These are phyloP conservation scores for Coemansia sp. DNA, from an alignment of 192 early-diverging fungal species.

Conservation along the genomic window DNA sequence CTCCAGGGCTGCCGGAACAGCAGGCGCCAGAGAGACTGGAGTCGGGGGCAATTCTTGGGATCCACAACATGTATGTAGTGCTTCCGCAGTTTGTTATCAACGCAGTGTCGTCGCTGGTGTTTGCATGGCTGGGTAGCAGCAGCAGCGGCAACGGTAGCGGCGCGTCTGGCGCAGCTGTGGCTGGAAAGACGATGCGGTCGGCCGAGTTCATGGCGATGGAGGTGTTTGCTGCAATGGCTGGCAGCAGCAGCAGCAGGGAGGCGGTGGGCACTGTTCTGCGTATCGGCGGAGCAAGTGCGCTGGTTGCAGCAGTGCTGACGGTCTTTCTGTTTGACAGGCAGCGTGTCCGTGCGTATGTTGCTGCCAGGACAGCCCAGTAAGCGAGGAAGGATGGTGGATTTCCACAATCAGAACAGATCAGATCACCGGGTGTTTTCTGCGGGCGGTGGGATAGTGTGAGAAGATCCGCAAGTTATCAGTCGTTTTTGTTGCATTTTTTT, in stretches of 20 bases:
- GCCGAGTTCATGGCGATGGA: slow-evolving; percentile 45
- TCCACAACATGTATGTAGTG: slow-evolving; percentile 97
- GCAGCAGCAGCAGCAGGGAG: slow-evolving; percentile 6
- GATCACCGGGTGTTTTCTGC: background rate
- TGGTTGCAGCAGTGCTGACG: slow-evolving; percentile 38
- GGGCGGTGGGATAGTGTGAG: no score
- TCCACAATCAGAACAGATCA: background rate
- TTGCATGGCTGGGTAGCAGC: slow-evolving; percentile 40
- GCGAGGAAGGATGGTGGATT: no score
- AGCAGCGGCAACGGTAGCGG: background rate
- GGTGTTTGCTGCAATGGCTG: slow-evolving; percentile 4
- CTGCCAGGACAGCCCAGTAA: background rate
- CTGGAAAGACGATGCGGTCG: slow-evolving; percentile 18
- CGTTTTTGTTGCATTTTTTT: background rate
- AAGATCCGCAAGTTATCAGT: no score
- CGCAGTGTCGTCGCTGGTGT: slow-evolving; percentile 44
- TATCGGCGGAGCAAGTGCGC: slow-evolving; percentile 44
- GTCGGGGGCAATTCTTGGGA: slow-evolving; percentile 80
- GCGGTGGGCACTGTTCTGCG: slow-evolving; percentile 41
- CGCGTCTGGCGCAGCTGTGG: background rate
- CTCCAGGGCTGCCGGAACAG: background rate
- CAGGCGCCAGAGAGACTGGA: slow-evolving; percentile 18
- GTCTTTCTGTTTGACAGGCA: slow-evolving; percentile 47
- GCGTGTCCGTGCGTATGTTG: slow-evolving; percentile 33
- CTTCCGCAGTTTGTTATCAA: slow-evolving; percentile 86